phyloP scores from a whole-genome alignment of 345 rosid genomes.

The Citrus maxima region DNA sequence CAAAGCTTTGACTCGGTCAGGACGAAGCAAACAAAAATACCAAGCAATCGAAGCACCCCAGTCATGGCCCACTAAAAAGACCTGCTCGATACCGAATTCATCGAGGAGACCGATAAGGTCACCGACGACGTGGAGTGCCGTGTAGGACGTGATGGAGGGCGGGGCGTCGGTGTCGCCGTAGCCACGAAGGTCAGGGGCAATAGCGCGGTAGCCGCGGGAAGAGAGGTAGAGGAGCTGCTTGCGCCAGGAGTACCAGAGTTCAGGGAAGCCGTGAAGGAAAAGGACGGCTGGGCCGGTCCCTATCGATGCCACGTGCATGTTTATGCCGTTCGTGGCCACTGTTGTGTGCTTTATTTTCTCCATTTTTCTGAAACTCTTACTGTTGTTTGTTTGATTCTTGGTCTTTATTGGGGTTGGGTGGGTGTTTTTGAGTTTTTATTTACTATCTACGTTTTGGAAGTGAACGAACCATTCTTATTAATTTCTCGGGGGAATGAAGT shows the following conservation, averaged over 20 bases:
- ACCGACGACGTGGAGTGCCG: constrained; percentile 27
- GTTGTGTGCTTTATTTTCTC: constrained; percentile 13
- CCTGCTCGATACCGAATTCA: constrained; percentile 3
- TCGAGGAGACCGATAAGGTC: constrained; percentile 31
- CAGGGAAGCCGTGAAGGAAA: constrained; percentile 42
- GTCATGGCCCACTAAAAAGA: constrained; percentile 11
- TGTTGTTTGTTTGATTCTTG: background rate
- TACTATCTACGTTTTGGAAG: too few species aligned
- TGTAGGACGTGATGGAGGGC: constrained; percentile 19
- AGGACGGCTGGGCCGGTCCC: constrained; percentile 29
- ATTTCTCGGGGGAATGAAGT: too few species aligned
- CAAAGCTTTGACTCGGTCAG: constrained; percentile 29
- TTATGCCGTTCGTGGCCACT: constrained; percentile 8
- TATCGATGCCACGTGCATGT: constrained; percentile 2
- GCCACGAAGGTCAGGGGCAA: constrained; percentile 43
- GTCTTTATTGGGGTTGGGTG: too few species aligned
- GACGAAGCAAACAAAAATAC: constrained; percentile 10
- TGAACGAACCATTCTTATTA: too few species aligned
- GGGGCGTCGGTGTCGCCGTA: constrained; percentile 36
- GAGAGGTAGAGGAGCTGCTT: constrained; percentile 32
- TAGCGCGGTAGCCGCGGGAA: constrained; percentile 25
- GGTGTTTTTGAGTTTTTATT: too few species aligned
- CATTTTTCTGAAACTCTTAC: background rate
- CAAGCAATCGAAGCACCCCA: constrained; percentile 12
- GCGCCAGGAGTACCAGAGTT: constrained; percentile 39